Evolutionary conservation across 2,329 filamentous ascomycete species (phyloP).

Genomic region (Xylaria sp.): DNA sequence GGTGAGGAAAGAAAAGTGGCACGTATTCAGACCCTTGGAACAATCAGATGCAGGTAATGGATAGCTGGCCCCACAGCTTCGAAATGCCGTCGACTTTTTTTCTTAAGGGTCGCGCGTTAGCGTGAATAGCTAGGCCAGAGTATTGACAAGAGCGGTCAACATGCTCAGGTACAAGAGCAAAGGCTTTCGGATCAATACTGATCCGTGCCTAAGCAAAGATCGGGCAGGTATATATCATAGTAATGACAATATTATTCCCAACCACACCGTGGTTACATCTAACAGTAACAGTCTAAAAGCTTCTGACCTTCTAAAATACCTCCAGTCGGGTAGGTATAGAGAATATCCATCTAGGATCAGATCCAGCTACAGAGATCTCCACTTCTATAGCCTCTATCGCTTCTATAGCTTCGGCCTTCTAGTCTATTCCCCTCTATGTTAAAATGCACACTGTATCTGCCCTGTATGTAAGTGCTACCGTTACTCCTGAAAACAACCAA

Average conservation of each 20-base stretch:
- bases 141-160: constrained; percentile 29
- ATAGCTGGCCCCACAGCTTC: constrained; percentile 12
- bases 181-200: neutral
- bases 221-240: neutral
- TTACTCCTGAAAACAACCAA: neutral
- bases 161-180: neutral
- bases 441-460: constrained; percentile 9
- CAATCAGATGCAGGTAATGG: constrained; percentile 11
- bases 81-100: constrained; percentile 5
- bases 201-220: neutral
- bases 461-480: constrained; percentile 20
- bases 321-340: neutral
- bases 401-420: constrained; percentile 21
- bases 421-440: constrained; percentile 17
- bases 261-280: neutral
- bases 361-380: constrained; percentile 22
- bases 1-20: constrained; percentile 9
- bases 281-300: constrained; percentile 12
- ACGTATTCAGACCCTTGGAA: constrained; percentile 17
- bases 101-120: constrained; percentile 6
- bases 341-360: neutral
- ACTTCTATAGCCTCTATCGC: constrained; percentile 24
- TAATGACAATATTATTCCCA: neutral
- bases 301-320: neutral
- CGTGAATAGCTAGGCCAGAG: neutral